Base-by-base conservation (phyloP, 1,139 yeast species). In the Kurtzmaniella quercitrusa region DNA sequence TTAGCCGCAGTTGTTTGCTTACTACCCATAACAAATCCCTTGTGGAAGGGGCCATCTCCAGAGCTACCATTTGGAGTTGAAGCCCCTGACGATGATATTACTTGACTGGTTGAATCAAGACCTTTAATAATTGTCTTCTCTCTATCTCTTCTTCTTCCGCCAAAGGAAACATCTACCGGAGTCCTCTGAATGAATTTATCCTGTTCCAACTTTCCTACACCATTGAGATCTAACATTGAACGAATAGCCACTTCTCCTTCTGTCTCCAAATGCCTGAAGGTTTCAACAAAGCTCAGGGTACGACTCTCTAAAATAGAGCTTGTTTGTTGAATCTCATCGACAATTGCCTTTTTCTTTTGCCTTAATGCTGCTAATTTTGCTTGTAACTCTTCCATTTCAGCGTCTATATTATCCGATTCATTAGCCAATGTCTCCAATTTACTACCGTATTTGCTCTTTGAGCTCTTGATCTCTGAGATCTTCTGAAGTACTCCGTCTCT, bases 291-390 rank as follows among this genome's bases (percentile, higher is more conserved):
- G 37, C 66, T 62, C 0, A 79, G 68, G 0, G 79, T 61, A 44
- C 68, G 65, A 49, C 82, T 77, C 46, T 79, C 82, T 37, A 79
- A 62, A 3, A 77, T 70, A n/a, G 81, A 76, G 50, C 76, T 73
- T 0, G 85, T 74, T 36, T 69, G 70, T 14, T 64, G 63, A 12
- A 80, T 67, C 55, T 81, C 86, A 4, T 55, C 48, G 15, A 56
- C 56, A 1, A 81, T 46, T 0, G 68, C 51, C 3, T 48, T 52
- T 44, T 70, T 71, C 51, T 75, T 77, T 1, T 58, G 55, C 41
- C 63, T 68, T 18, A 80, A 52, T 7, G 57, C 55, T 4, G 41
- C 40, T 16, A 82, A 53, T 43, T 67, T 62, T 3, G 50, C 43
- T 48, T 81, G 82, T 34, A 80, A 51, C 0, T 54, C 56, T 0